Evolutionary conservation across 768 basidiomycete genomes (phyloP).

Genomic region (Xanthoconium purpureum): DNA sequence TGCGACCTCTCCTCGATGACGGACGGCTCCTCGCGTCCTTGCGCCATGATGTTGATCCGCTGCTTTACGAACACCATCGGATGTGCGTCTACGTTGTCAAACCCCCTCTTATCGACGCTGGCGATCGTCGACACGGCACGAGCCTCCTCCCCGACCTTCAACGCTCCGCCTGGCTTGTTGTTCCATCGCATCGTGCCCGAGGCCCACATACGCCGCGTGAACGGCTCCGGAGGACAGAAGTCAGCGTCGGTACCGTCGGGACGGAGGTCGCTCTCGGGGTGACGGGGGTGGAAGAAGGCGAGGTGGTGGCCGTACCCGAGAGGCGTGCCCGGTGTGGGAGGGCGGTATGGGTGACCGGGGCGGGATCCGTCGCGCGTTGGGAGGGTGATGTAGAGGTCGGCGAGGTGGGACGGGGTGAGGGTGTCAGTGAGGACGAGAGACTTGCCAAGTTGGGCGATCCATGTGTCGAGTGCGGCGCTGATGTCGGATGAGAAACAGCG

Average conservation of each 20-base stretch:
- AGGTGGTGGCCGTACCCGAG: constrained; percentile 67
- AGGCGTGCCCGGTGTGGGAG: constrained; percentile 40
- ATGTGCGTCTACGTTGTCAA: constrained; percentile 43
- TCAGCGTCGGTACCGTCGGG: constrained; percentile 72
- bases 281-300: constrained; percentile 69
- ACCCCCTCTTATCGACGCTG: constrained; percentile 61
- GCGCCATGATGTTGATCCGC: constrained; percentile 48
- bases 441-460: constrained; percentile 48
- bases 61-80: constrained; percentile 80
- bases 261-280: constrained; percentile 53
- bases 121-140: constrained; percentile 46
- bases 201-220: constrained; percentile 81
- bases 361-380: constrained; percentile 66
- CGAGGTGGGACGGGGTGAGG: constrained; percentile 53
- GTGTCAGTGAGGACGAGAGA: constrained; percentile 46
- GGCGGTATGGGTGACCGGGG: constrained; percentile 33
- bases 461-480: constrained; percentile 41
- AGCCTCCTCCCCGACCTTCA: constrained; percentile 54
- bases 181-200: constrained; percentile 68
- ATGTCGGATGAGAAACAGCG: constrained; percentile 16
- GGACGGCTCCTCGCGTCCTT: constrained; percentile 44
- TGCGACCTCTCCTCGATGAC: constrained; percentile 65
- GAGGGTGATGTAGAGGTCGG: constrained; percentile 66
- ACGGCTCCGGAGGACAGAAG: constrained; percentile 70
- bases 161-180: constrained; percentile 30